These are phyloP conservation scores for Penicillium brasilianum DNA, from an alignment of 2,329 filamentous ascomycete species.

Conservation along the genomic window DNA sequence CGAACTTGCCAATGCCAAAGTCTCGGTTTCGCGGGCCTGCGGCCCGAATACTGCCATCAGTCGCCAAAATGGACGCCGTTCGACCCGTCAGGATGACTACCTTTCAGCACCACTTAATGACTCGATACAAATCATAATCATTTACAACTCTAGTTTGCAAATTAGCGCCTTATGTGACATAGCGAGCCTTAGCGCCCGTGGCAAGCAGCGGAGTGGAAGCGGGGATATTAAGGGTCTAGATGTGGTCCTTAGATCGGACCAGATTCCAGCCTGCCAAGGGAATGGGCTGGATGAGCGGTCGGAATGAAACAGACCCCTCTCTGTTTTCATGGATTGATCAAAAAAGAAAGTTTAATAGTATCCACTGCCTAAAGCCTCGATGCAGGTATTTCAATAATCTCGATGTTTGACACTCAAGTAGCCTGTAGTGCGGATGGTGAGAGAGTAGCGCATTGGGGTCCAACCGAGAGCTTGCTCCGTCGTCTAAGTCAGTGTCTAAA, in stretches of 20 bases:
- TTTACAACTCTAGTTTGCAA: too few species aligned
- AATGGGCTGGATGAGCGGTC: background rate
- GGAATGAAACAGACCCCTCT: background rate
- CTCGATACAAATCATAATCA: background rate
- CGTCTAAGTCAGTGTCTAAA: background rate
- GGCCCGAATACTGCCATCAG: background rate
- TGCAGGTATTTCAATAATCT: too few species aligned
- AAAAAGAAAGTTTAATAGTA: too few species aligned
- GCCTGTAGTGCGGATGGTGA: background rate
- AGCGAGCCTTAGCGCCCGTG: slow-evolving; percentile 6
- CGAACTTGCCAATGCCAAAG: background rate
- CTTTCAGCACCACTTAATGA: background rate
- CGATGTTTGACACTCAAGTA: background rate
- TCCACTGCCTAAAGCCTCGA: too few species aligned
- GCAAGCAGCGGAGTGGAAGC: background rate
- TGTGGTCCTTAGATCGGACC: background rate
- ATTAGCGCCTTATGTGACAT: background rate
- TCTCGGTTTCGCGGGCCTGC: background rate
- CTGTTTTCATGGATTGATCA: too few species aligned
- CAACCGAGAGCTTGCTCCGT: background rate
- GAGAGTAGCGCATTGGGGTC: background rate
- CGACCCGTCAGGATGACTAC: background rate
- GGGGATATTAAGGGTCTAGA: background rate
- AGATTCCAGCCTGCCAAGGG: background rate
- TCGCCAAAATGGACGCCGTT: background rate